Percentiles rank a stretch among this genome's conserved stretches.
These are phyloP conservation scores for Ustilago cynodontis DNA, from an alignment of 1,284 basidiomycete species.

Conservation along the genomic window DNA sequence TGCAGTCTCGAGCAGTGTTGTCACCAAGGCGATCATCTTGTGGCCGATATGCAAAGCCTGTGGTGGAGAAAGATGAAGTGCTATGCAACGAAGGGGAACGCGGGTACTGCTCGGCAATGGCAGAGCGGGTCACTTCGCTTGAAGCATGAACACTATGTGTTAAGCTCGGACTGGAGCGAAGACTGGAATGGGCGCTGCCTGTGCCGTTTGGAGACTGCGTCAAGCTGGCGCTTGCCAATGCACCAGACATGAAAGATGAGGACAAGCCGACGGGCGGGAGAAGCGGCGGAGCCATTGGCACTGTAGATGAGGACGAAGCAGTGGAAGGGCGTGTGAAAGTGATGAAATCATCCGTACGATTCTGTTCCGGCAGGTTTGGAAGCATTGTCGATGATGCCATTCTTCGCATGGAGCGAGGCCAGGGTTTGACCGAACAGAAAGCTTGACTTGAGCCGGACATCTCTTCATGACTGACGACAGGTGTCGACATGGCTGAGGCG, in stretches of 20 bases:
- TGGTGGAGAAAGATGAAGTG: slow-evolving; percentile 24
- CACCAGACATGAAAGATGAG: slow-evolving; percentile 11
- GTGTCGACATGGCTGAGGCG: slow-evolving; percentile 14
- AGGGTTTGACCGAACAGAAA: not conserved
- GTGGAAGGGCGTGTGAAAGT: slow-evolving; percentile 21
- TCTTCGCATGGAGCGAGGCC: slow-evolving; percentile 25
- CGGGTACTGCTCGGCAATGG: slow-evolving; percentile 28
- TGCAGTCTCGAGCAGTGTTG: slow-evolving; percentile 2
- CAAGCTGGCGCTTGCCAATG: not conserved
- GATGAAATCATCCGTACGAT: slow-evolving; percentile 17
- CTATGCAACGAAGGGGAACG: slow-evolving; percentile 32
- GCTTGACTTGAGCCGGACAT: slow-evolving; percentile 5
- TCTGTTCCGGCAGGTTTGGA: slow-evolving; percentile 39
- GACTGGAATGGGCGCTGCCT: slow-evolving; percentile 16
- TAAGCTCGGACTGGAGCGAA: slow-evolving; percentile 26
- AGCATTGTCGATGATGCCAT: slow-evolving; percentile 22
- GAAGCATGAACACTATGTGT: slow-evolving; percentile 9
- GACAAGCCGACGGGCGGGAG: slow-evolving; percentile 25
- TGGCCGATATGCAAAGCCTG: slow-evolving; percentile 11
- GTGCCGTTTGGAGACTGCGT: slow-evolving; percentile 17
- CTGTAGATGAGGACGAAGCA: slow-evolving; percentile 13
- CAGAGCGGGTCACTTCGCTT: slow-evolving; percentile 6
- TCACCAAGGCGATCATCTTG: slow-evolving; percentile 13
- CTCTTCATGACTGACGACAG: slow-evolving; percentile 11
- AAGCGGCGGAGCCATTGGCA: slow-evolving; percentile 14